Conservation (phyloP, 306 rosid species). For the Biancaea sappan region DNA sequence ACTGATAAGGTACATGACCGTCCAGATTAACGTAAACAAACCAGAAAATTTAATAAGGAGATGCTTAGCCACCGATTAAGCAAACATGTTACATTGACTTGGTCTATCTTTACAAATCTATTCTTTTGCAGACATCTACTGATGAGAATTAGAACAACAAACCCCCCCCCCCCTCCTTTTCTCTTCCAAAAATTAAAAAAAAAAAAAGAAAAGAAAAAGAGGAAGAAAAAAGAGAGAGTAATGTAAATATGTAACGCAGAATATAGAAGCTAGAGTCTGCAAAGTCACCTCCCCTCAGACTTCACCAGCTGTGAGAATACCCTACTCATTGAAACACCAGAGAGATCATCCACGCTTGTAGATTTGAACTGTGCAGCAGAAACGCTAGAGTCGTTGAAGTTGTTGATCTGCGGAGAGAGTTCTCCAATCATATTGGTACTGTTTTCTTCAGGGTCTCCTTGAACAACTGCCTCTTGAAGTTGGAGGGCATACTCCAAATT, state of each 20-base stretch:
- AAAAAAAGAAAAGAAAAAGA: background rate
- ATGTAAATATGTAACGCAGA: conserved; percentile 15
- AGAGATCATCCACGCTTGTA: conserved; percentile 69
- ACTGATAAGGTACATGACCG: background rate
- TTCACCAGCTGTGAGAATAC: conserved; percentile 97
- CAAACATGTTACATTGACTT: conserved; percentile 25
- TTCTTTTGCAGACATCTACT: conserved; percentile 21
- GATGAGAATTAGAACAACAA: conserved; percentile 22
- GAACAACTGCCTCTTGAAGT: conserved; percentile 77
- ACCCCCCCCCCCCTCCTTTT: too few species aligned
- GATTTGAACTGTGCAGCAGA: conserved; percentile 53
- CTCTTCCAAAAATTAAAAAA: conserved; percentile 8
- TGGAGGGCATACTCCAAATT: conserved; percentile 94
- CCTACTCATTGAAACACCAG: conserved; percentile 94
- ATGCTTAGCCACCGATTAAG: conserved; percentile 8
- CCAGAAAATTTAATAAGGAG: background rate
- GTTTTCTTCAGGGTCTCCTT: conserved; percentile 84
- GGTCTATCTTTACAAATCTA: conserved; percentile 35
- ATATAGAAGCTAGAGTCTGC: conserved; percentile 5
- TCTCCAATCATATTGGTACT: conserved; percentile 92
- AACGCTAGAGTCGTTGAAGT: conserved; percentile 50
- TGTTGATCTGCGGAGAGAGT: conserved; percentile 79
- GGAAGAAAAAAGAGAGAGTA: background rate
- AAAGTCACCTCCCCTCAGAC: conserved; percentile 85
- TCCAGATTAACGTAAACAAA: conserved; percentile 21